Evolutionary conservation across 139 green algal genomes (phyloP), one percentile per base, ranked within the genome.

Genomic region (Pleodorina starrii): DNA sequence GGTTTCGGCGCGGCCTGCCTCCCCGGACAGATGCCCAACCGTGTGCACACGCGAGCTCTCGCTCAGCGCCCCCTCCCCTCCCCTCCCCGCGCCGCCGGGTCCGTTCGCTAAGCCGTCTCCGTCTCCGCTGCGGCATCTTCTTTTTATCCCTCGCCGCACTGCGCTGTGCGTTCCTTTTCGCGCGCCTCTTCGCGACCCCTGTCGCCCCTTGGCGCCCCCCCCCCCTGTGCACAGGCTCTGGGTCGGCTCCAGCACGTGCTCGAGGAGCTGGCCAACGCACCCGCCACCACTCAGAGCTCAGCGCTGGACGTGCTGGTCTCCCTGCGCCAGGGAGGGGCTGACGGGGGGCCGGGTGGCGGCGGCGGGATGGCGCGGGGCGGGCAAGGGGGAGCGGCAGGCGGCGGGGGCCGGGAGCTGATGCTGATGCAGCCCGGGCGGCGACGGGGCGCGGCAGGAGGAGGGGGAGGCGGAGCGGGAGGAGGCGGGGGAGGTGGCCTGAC

Each of bases 251-350:
- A 71, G 48, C 74, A 80, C 38, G 88, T 91, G n/a, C 50, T 91
- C 32, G 43, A 51, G 46, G 88, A 89, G 71, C 50, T 91, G 80
- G 79, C 88, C 3, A 66, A 54, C 19, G 88, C 88, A 0, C 88
- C 88, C 17, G 78, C 80, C 19, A 80, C 76, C 6, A 74, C 81
- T 9, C 81, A 87, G 27, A 76, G 54, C 43, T 87, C 81, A 9
- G 81, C 81, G 7, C 81, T 87, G 81, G 81, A 87, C 60, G 60
- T 78, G 57, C 59, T 86, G 23, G 50, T 59, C 32, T 44, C 27
- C 46, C 29, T 68, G 75, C 75, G 78, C 5, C 40, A 12, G 21
- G 72, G 40, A 36, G 69, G 35, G 69, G n/a, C n/a, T n/a, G n/a
- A n/a, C n/a, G n/a, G n/a, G n/a, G 63, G 14, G n/a, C 14, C 29